Evolutionary conservation across 768 basidiomycete species (phyloP).

Genomic region (Boletellus sp.): DNA sequence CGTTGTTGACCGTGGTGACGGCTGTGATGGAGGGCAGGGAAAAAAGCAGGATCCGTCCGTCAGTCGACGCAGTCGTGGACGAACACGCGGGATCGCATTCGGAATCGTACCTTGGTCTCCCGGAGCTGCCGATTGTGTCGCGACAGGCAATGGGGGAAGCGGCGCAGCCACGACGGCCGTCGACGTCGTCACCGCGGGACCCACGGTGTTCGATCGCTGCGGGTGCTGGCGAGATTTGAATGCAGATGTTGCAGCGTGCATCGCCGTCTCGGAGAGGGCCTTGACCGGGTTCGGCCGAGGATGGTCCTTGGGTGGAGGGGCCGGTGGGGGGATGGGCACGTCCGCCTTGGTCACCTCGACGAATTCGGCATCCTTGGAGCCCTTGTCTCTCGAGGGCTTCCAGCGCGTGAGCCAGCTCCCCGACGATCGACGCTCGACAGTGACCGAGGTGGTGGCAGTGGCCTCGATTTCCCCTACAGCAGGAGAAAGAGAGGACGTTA

Average conservation of each 20-base stretch:
- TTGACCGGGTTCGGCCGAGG: slow-evolving; percentile 35
- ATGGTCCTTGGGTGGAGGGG: slow-evolving; percentile 30
- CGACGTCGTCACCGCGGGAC: slow-evolving; percentile 18
- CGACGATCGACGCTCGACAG: slow-evolving; percentile 47
- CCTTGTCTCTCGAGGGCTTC: slow-evolving; percentile 38
- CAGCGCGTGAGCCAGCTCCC: slow-evolving; percentile 51
- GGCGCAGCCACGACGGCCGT: slow-evolving; percentile 5
- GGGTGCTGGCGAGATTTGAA: slow-evolving; percentile 27
- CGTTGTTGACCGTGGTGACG: slow-evolving; percentile 49
- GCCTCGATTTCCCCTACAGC: slow-evolving; percentile 64
- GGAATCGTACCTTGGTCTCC: slow-evolving; percentile 16
- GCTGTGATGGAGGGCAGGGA: slow-evolving; percentile 16
- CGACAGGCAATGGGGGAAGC: slow-evolving; percentile 18
- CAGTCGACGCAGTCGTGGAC: background rate
- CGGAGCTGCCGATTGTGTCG: slow-evolving; percentile 6
- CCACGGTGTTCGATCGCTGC: slow-evolving; percentile 31
- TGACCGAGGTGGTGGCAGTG: slow-evolving; percentile 55
- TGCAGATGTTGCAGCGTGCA: slow-evolving; percentile 27
- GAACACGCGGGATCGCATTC: too few species aligned
- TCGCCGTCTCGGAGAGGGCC: slow-evolving; percentile 30
- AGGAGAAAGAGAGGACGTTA: background rate
- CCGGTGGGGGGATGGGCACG: background rate
- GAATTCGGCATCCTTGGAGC: slow-evolving; percentile 31
- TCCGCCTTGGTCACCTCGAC: slow-evolving; percentile 30
- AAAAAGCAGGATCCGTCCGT: too few species aligned